Percentiles rank a stretch among this genome's conserved stretches.
Evolutionary conservation across 139 green algal genomes (phyloP).

Genomic region (Volvox africanus): DNA sequence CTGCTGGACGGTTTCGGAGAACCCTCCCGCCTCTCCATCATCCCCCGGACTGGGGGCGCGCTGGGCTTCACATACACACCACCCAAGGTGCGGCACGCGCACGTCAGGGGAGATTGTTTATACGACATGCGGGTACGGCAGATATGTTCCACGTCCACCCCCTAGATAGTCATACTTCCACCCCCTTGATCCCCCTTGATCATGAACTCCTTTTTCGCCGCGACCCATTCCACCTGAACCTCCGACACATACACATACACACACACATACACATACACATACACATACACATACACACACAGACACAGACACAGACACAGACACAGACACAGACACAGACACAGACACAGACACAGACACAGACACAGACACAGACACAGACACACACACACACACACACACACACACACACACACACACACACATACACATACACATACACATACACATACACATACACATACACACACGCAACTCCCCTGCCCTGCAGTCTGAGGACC

Average conservation of each 20-base stretch:
- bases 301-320: too few relatives aligned
- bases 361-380: too few relatives aligned
- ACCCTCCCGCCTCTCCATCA: constrained; percentile 88
- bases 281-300: background rate
- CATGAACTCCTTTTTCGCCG: too few relatives aligned
- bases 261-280: background rate
- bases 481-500: constrained; percentile 74
- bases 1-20: constrained; percentile 66
- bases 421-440: background rate
- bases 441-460: background rate
- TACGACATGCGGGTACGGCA: too few relatives aligned
- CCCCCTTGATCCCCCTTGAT: too few relatives aligned
- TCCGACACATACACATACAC: background rate
- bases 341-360: too few relatives aligned
- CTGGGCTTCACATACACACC: constrained; percentile 86
- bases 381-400: background rate
- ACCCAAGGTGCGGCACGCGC: constrained; percentile 43
- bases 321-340: too few relatives aligned
- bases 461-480: background rate
- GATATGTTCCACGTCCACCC: too few relatives aligned
- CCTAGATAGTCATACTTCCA: background rate
- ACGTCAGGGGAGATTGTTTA: background rate
- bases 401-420: background rate
- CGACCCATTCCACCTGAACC: too few relatives aligned
- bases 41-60: constrained; percentile 85